A percentile compares a stretch with the other conserved stretches of the same genome.
These are phyloP conservation scores for Moricandia moricandioides DNA, from an alignment of 345 rosid species.

Conservation along the genomic window DNA sequence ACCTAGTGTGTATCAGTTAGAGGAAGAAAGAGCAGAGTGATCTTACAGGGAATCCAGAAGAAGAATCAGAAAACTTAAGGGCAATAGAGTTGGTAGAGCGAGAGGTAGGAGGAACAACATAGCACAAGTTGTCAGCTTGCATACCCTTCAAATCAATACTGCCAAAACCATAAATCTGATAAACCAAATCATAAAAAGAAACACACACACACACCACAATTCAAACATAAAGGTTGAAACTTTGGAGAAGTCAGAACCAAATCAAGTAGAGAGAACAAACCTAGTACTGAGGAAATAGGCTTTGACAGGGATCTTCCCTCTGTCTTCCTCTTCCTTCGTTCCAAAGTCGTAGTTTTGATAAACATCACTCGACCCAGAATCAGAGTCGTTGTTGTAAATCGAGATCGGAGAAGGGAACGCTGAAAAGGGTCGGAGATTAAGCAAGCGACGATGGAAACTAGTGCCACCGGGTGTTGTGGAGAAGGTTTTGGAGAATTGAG, in stretches of 20 bases:
- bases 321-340: constrained; percentile 53
- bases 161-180: constrained; percentile 82
- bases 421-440: constrained; percentile 42
- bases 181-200: constrained; percentile 34
- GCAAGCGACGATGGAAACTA: neutral
- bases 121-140: constrained; percentile 83
- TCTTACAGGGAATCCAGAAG: constrained; percentile 72
- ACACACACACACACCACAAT: constrained; percentile 23
- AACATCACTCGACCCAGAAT: constrained; percentile 48
- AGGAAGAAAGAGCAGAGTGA: neutral
- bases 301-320: constrained; percentile 70
- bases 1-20: no score
- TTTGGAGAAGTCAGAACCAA: neutral
- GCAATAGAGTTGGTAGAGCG: constrained; percentile 87
- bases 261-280: constrained; percentile 28
- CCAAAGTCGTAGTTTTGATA: constrained; percentile 36
- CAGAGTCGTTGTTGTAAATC: constrained; percentile 46
- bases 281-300: constrained; percentile 84
- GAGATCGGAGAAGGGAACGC: constrained; percentile 64
- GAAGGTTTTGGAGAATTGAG: constrained; percentile 14
- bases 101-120: constrained; percentile 81
- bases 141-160: constrained; percentile 92
- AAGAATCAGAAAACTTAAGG: constrained; percentile 61
- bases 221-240: constrained; percentile 8
- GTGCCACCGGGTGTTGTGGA: neutral